Conservation (phyloP, 1,284 basidiomycete genomes). For the Ceratobasidium sp. region DNA sequence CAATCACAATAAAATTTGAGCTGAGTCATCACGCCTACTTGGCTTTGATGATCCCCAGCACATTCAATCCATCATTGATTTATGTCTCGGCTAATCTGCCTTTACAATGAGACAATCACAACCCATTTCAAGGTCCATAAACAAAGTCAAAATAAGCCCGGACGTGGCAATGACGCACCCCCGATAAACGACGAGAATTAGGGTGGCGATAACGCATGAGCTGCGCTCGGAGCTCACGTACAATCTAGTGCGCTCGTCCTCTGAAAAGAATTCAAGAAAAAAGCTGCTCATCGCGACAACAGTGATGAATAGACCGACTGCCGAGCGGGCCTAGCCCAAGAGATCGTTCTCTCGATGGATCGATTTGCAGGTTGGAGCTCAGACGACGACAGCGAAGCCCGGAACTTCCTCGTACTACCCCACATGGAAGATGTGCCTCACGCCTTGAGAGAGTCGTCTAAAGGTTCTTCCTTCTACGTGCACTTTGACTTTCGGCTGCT, state of each 20-base stretch:
- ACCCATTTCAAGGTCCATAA: background rate
- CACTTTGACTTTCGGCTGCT: background rate
- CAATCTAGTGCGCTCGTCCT: background rate
- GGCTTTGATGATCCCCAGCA: background rate
- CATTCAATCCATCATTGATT: background rate
- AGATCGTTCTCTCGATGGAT: background rate
- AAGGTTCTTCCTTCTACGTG: background rate
- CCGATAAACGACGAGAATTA: background rate
- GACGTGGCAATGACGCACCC: background rate
- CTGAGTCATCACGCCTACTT: constrained; percentile 10
- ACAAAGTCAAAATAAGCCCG: background rate
- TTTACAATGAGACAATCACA: too few species aligned
- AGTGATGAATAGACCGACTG: background rate
- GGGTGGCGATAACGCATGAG: constrained; percentile 5
- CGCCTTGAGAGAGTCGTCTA: background rate
- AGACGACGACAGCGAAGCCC: background rate
- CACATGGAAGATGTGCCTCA: constrained; percentile 13
- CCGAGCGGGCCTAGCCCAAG: constrained; percentile 1
- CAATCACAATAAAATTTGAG: constrained; percentile 29
- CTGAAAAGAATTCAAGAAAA: background rate
- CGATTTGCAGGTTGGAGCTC: constrained; percentile 4
- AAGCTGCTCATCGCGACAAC: background rate
- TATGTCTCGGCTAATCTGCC: constrained; percentile 4
- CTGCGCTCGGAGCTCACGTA: constrained; percentile 3
- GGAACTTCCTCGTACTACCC: background rate